Conservation (phyloP, 2,329 filamentous ascomycete genomes). For the Calonectria montana region DNA sequence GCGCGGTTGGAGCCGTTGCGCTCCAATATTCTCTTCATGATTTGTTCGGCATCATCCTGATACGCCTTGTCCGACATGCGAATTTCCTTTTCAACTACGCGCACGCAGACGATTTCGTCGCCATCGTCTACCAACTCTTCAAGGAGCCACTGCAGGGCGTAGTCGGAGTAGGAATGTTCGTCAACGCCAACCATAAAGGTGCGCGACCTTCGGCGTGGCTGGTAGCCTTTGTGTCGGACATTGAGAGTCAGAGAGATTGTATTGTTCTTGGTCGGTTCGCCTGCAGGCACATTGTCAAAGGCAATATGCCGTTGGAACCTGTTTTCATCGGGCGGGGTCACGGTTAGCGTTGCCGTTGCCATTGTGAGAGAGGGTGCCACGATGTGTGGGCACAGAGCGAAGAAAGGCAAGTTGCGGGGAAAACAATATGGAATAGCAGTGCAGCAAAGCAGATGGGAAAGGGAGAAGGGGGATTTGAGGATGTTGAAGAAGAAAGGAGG, state of each 20-base stretch:
- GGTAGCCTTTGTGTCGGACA: conserved; percentile 87
- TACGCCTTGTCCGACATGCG: conserved; percentile 78
- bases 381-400: conserved; percentile 18
- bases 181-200: conserved; percentile 94
- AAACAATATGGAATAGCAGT: conserved; percentile 18
- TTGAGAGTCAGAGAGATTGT: conserved; percentile 82
- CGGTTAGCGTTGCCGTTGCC: conserved; percentile 58
- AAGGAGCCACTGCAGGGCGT: conserved; percentile 91
- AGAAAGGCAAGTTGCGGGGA: conserved; percentile 10
- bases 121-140: conserved; percentile 94
- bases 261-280: conserved; percentile 69
- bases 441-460: conserved; percentile 9
- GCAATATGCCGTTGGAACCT: conserved; percentile 71
- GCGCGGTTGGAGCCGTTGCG: conserved; percentile 85
- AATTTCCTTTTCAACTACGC: conserved; percentile 86
- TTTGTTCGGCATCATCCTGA: conserved; percentile 77
- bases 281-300: conserved; percentile 69
- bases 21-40: conserved; percentile 80
- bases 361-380: conserved; percentile 29
- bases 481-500: conserved; percentile 27
- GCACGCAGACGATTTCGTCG: conserved; percentile 90
- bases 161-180: conserved; percentile 91
- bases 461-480: not conserved
- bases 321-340: conserved; percentile 45
- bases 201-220: conserved; percentile 81